Conservation (phyloP, 2,329 filamentous ascomycete genomes). For the Arthrobotrys megalospora region DNA sequence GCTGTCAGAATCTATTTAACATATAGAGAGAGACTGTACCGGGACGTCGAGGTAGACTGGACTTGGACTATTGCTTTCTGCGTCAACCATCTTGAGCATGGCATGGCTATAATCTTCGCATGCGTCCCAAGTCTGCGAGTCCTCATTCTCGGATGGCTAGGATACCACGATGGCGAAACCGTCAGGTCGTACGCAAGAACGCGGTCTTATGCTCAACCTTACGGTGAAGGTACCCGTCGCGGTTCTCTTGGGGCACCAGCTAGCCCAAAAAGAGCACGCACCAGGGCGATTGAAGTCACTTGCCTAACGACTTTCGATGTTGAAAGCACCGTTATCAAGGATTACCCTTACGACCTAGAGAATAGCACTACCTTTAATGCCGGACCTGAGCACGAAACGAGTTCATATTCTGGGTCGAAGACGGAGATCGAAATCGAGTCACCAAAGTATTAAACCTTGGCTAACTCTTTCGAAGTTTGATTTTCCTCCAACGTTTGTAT, state of each 20-base stretch:
- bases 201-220: conserved; percentile 39
- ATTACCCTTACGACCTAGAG: conserved; percentile 44
- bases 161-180: conserved; percentile 47
- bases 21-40: conserved; percentile 54
- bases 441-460: conserved; percentile 15
- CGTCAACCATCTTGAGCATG: conserved; percentile 58
- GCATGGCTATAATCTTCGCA: conserved; percentile 59
- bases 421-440: conserved; percentile 52
- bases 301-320: conserved; percentile 54
- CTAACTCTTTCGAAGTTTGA: conserved; percentile 23
- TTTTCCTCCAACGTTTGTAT: conserved; percentile 13
- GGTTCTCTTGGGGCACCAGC: conserved; percentile 46
- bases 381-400: conserved; percentile 41
- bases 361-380: conserved; percentile 3
- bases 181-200: conserved; percentile 39
- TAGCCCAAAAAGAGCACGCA: conserved; percentile 45
- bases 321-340: conserved; percentile 51
- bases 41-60: conserved; percentile 47
- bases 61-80: conserved; percentile 59
- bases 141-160: conserved; percentile 52
- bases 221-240: conserved; percentile 25
- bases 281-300: conserved; percentile 46
- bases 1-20: conserved; percentile 61
- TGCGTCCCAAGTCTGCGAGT: conserved; percentile 54
- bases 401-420: conserved; percentile 56